Conservation (phyloP, 208 protist genomes). For the Trichomonas vaginalis region DNA sequence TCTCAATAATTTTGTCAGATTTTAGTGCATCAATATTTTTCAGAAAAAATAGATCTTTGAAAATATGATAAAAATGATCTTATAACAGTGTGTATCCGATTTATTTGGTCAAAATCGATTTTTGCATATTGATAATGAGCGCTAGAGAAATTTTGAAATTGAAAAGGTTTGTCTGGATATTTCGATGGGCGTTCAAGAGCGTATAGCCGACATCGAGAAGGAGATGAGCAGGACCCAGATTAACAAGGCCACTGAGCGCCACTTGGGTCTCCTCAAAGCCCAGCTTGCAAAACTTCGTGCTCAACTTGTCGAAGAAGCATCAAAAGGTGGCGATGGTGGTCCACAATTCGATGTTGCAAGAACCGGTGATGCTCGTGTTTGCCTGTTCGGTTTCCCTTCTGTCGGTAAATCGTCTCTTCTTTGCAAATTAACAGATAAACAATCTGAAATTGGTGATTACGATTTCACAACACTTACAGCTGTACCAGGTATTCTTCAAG, state of each 20-base stretch:
- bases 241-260: slow-evolving; percentile 85
- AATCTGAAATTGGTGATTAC: slow-evolving; percentile 67
- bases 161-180: neutral
- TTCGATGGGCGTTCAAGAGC: neutral
- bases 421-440: slow-evolving; percentile 72
- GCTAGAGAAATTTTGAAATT: too few relatives aligned
- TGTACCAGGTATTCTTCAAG: slow-evolving; percentile 71
- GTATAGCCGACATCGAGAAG: slow-evolving; percentile 82
- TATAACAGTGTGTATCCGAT: too few relatives aligned
- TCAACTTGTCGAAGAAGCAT: slow-evolving; percentile 20
- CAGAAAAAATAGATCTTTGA: too few relatives aligned
- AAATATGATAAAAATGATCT: too few relatives aligned
- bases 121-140: too few relatives aligned
- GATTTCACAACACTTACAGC: slow-evolving; percentile 94
- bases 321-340: neutral
- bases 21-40: too few relatives aligned
- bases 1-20: too few relatives aligned
- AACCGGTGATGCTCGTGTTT: slow-evolving; percentile 63
- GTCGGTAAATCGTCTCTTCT: slow-evolving; percentile 93
- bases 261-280: slow-evolving; percentile 25
- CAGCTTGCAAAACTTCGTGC: slow-evolving; percentile 27
- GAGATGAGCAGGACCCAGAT: slow-evolving; percentile 89
- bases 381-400: slow-evolving; percentile 68
- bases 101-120: too few relatives aligned
- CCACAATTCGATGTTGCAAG: slow-evolving; percentile 11